Conservation (phyloP, 2,329 filamentous ascomycete genomes). For the Trichoderma gracile region DNA sequence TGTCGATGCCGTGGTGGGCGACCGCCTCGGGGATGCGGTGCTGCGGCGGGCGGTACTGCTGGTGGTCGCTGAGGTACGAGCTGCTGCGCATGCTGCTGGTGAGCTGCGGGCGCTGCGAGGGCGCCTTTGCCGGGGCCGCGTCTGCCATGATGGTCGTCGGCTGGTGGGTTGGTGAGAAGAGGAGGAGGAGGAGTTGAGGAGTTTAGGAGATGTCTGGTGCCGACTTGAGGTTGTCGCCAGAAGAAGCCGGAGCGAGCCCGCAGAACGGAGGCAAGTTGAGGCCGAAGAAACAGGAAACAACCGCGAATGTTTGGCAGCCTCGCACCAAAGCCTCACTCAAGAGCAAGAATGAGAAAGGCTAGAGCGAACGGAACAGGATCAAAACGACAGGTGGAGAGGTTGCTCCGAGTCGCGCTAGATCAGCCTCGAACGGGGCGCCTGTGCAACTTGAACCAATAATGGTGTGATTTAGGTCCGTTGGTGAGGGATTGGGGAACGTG, state of each 20-base stretch:
- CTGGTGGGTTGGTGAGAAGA: not conserved
- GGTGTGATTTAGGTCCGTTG: no score
- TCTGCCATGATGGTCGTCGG: slow-evolving; percentile 12
- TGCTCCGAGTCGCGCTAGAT: no score
- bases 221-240: not conserved
- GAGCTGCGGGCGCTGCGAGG: slow-evolving; percentile 50
- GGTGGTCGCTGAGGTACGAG: slow-evolving; percentile 63
- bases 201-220: no score
- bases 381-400: no score
- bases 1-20: slow-evolving; percentile 62
- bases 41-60: slow-evolving; percentile 61
- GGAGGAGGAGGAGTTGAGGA: not conserved
- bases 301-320: no score
- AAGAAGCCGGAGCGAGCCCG: not conserved
- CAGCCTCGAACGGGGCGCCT: no score
- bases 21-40: slow-evolving; percentile 46
- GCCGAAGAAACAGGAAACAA: not conserved
- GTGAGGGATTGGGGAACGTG: no score
- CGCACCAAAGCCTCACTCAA: no score
- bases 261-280: not conserved
- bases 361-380: no score
- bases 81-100: slow-evolving; percentile 57
- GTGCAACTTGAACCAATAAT: no score
- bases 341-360: no score
- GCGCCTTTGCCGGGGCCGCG: slow-evolving; percentile 33